These are phyloP conservation scores for Circinella minor DNA, from an alignment of 371 early-diverging fungal genomes.

Conservation along the genomic window DNA sequence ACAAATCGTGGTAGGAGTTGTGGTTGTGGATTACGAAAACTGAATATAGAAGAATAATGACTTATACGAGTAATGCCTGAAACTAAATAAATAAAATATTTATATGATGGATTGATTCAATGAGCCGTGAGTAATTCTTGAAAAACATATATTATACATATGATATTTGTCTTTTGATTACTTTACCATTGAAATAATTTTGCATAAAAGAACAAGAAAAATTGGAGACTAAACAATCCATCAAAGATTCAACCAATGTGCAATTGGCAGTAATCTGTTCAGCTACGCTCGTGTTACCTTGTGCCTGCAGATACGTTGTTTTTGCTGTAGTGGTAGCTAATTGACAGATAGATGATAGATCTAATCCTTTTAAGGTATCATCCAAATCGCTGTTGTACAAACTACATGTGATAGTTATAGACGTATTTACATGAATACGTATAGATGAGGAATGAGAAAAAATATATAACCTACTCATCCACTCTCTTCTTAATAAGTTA, in stretches of 20 bases:
- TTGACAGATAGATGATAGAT: conserved; percentile 59
- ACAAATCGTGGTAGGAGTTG: conserved; percentile 43
- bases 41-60: conserved; percentile 51
- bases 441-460: not conserved
- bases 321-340: conserved; percentile 63
- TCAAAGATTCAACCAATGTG: conserved; percentile 54
- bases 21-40: conserved; percentile 44
- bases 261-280: conserved; percentile 52
- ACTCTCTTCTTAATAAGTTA: conserved; percentile 24
- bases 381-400: conserved; percentile 75
- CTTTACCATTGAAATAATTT: conserved; percentile 62
- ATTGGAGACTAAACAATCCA: conserved; percentile 71
- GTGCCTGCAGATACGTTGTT: conserved; percentile 54
- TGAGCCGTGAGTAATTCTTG: too few relatives aligned
- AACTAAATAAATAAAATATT: conserved; percentile 20
- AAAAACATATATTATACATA: too few relatives aligned
- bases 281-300: conserved; percentile 45
- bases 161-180: not conserved
- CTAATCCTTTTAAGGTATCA: conserved; percentile 30
- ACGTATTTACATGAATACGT: too few relatives aligned
- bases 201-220: conserved; percentile 68
- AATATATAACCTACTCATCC: not conserved
- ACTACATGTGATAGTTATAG: conserved; percentile 23
- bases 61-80: conserved; percentile 35
- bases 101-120: not conserved